Base-by-base conservation (phyloP, 78 protist species). In the Creolimax fragrantissima region DNA sequence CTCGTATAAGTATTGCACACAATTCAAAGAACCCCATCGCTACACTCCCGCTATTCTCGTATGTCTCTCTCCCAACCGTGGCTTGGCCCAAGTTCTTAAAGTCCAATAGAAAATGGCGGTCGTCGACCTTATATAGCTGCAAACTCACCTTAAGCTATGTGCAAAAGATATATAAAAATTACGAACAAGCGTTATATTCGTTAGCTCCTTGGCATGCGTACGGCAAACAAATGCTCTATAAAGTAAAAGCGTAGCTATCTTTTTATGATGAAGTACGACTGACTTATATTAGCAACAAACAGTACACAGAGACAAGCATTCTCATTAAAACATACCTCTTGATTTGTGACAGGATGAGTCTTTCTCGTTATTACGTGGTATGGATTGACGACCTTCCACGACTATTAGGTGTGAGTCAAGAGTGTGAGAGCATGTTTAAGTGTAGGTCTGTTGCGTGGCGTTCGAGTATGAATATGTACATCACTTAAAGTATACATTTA, bases 81-180 rank as follows among this genome's bases (percentile, higher is more conserved):
- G 4, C 43, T 36, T 32, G 11, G 7, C 85, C 83, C 17, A 91
- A 36, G 39, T 83, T 81, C 41, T 43, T 41, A 37, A 92, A 92
- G 41, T 92, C 94, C 42, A 92, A 45, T 39, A 92, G 35, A 44
- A 42, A 92, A 4, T 92, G 85, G 41, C 41, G 42, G 3, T 84
- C 93, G 42, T 92, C 94, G 7, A 85, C 90, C 35, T n/a, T 3
- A 88, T 41, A 92, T 3, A 92, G 90, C 74, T 86, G 94, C 91
- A 92, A 24, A 42, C 42, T 5, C 43, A 92, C 44, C 41, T 66
- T 45, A 81, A 92, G 43, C 85, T 85, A 44, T 24, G 74, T 58
- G 74, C 39, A 58, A n/a, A n/a, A n/a, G n/a, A 2, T 3, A 3
- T 42, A 5, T 3, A 7, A n/a, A 35, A 47, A 2, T n/a, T n/a